Percentiles rank a stretch among this genome's conserved stretches.
phyloP scores from a whole-genome alignment of 805 yeast species.

The Candida maris region DNA sequence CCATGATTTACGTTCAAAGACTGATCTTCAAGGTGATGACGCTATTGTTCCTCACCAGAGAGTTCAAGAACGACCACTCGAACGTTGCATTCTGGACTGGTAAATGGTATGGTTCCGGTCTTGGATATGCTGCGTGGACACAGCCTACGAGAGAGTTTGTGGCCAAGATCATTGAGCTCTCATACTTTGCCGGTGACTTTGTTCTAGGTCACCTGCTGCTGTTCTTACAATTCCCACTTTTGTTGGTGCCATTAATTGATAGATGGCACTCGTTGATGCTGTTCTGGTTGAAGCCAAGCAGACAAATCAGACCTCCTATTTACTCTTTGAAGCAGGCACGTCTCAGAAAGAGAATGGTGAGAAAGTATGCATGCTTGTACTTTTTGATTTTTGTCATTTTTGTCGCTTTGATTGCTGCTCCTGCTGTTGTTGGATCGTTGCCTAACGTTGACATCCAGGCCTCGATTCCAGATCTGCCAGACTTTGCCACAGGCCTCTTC shows the following conservation, averaged over 20 bases:
- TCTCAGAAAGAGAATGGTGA: conserved; percentile 95
- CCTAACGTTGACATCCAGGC: conserved; percentile 37
- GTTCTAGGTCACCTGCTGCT: conserved; percentile 85
- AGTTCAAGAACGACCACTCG: conserved; percentile 90
- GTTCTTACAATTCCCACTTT: conserved; percentile 84
- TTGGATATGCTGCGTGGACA: conserved; percentile 91
- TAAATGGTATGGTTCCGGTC: conserved; percentile 94
- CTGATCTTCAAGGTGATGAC: conserved; percentile 82
- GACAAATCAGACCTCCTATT: conserved; percentile 97
- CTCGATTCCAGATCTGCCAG: conserved; percentile 30
- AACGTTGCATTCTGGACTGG: conserved; percentile 99
- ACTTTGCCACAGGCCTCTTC: conserved; percentile 59
- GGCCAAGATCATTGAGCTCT: conserved; percentile 90
- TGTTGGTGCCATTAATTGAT: conserved; percentile 83
- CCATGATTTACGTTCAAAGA: conserved; percentile 86
- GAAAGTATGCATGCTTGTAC: conserved; percentile 84
- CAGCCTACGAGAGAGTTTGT: conserved; percentile 95
- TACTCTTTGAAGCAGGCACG: conserved; percentile 94
- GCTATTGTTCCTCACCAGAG: conserved; percentile 78
- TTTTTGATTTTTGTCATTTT: conserved; percentile 66
- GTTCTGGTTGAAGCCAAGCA: conserved; percentile 97
- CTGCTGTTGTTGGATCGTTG: conserved; percentile 72
- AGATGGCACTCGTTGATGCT: conserved; percentile 98
- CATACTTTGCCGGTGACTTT: conserved; percentile 96
- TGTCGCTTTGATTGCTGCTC: conserved; percentile 78